Percentiles rank a stretch among this genome's conserved stretches.
These are phyloP conservation scores for Clonostachys chloroleuca DNA, from an alignment of 2,329 filamentous ascomycete species.

Conservation along the genomic window DNA sequence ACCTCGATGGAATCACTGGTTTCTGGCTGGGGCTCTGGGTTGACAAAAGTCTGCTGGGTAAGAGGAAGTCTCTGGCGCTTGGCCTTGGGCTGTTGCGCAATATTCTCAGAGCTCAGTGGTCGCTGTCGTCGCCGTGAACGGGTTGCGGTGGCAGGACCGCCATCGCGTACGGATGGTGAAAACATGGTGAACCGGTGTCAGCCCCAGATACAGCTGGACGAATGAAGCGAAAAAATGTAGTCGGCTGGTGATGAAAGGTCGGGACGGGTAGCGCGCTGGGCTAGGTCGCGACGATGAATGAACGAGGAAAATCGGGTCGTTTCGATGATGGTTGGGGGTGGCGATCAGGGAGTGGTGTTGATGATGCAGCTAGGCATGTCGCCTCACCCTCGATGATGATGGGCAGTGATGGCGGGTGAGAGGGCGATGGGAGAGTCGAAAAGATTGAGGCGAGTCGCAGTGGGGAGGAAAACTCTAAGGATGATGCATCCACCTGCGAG, in stretches of 20 bases:
- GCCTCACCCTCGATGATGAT: not conserved
- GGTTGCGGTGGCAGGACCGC: constrained; percentile 50
- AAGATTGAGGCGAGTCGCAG: too few relatives aligned
- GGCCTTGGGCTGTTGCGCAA: constrained; percentile 54
- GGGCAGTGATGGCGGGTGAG: not conserved
- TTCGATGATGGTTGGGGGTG: too few relatives aligned
- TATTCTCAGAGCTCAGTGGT: constrained; percentile 49
- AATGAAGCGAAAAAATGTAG: too few relatives aligned
- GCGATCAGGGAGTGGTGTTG: not conserved
- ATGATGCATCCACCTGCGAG: too few relatives aligned
- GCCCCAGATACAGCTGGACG: too few relatives aligned
- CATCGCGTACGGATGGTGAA: constrained; percentile 46
- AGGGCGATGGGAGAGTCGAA: not conserved
- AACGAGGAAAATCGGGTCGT: too few relatives aligned
- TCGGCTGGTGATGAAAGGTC: too few relatives aligned
- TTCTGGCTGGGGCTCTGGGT: constrained; percentile 30
- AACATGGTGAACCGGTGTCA: constrained; percentile 41
- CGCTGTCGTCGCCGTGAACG: constrained; percentile 59
- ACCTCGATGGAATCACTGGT: not conserved
- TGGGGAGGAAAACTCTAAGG: too few relatives aligned
- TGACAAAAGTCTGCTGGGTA: constrained; percentile 51
- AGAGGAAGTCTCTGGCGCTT: constrained; percentile 58
- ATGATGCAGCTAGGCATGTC: constrained; percentile 1
- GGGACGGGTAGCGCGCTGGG: too few relatives aligned
- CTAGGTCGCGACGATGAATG: too few relatives aligned